Conservation (phyloP, 345 rosid species). For the Stellera chamaejasme region DNA sequence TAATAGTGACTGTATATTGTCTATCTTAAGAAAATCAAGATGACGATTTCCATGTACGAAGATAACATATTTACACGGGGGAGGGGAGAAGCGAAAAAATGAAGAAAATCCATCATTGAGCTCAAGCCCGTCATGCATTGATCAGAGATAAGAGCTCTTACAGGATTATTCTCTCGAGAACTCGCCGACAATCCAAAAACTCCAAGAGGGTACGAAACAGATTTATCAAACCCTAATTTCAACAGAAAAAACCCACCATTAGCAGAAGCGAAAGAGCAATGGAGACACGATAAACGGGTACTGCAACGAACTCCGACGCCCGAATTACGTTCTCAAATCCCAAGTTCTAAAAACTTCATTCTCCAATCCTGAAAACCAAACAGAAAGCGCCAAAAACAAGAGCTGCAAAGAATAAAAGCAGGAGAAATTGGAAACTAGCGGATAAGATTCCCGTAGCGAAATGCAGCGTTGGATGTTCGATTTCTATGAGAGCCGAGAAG, state of each 20-base stretch:
- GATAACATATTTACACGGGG: too few species aligned
- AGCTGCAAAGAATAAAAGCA: not conserved
- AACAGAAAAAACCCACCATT: slow-evolving; percentile 28
- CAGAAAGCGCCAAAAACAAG: not conserved
- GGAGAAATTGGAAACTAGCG: slow-evolving; percentile 8
- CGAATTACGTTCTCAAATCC: not conserved
- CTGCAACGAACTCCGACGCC: not conserved
- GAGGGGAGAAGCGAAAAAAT: too few species aligned
- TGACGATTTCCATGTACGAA: too few species aligned
- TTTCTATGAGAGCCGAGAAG: not conserved
- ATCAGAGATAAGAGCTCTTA: slow-evolving; percentile 14
- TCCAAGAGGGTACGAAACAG: slow-evolving; percentile 8
- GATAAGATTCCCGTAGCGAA: slow-evolving; percentile 4
- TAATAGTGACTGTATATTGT: too few species aligned
- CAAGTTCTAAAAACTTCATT: not conserved
- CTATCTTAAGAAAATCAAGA: too few species aligned
- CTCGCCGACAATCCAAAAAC: slow-evolving; percentile 5
- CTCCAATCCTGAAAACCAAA: slow-evolving; percentile 24
- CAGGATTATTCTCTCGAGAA: slow-evolving; percentile 13
- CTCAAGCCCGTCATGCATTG: not conserved
- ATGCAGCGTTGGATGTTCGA: not conserved
- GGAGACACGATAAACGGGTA: slow-evolving; percentile 10
- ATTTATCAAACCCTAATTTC: slow-evolving; percentile 37
- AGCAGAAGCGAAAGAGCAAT: slow-evolving; percentile 16
- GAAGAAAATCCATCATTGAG: too few species aligned